Evolutionary conservation across 192 early-diverging fungal species (phyloP).

Genomic region (Physocladia obscura): DNA sequence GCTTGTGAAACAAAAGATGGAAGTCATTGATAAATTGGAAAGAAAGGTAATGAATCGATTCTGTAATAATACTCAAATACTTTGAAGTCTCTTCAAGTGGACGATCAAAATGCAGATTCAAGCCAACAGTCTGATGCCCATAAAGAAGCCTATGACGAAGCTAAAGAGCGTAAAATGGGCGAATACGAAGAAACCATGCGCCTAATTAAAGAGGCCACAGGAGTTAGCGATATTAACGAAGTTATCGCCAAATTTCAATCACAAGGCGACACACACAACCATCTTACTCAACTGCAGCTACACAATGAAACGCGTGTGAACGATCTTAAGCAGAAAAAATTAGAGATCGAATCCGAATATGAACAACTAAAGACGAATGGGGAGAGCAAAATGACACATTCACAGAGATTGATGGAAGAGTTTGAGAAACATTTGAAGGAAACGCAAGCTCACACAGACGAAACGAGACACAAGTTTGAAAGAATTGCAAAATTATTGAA

Average conservation of each 20-base stretch:
- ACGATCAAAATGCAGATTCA: conserved; percentile 44
- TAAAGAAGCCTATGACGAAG: conserved; percentile 57
- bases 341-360: conserved; percentile 39
- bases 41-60: conserved; percentile 39
- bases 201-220: conserved; percentile 64
- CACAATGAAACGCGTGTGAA: conserved; percentile 49
- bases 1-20: conserved; percentile 61
- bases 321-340: conserved; percentile 50
- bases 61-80: conserved; percentile 3
- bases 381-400: conserved; percentile 42
- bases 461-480: conserved; percentile 53
- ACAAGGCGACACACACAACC: conserved; percentile 59
- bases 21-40: conserved; percentile 55
- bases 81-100: conserved; percentile 41
- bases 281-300: conserved; percentile 48
- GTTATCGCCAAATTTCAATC: conserved; percentile 63
- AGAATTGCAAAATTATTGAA: conserved; percentile 46
- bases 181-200: conserved; percentile 65
- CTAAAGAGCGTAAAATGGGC: conserved; percentile 50
- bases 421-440: conserved; percentile 51
- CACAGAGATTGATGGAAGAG: conserved; percentile 48
- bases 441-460: conserved; percentile 36
- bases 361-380: conserved; percentile 53
- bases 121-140: conserved; percentile 25
- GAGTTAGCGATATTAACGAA: conserved; percentile 59